Evolutionary conservation across 2,329 filamentous ascomycete genomes (phyloP), one percentile per base, ranked within the genome.

Genomic region (Ceratocystis cubensis): DNA sequence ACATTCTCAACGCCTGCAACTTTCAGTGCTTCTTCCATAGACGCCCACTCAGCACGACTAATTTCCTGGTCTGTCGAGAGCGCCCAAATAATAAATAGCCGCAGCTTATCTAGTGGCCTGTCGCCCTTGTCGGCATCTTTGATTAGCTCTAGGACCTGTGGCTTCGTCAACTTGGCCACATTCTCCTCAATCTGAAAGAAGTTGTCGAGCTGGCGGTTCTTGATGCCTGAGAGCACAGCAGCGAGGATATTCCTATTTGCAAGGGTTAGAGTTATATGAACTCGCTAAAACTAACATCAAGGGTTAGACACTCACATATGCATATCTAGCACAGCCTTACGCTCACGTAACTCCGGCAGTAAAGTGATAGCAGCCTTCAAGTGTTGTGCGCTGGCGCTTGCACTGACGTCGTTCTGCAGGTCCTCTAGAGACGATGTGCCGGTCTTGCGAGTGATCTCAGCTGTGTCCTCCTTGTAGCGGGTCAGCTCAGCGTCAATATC

Each of bases 21-120:
- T 68, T 85, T 85, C 20, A 99, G 81, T 2, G 91, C 88, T 75
- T 94, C 88, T 72, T 94, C 90, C 70, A 96, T 96, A 68, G 88
- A 85, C 70, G 88, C 85, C 80, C 96, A 88, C 70, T 99, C 94
- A 5, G 84, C 79, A 69, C 91, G 85, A 66, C 83, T 87, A 22
- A 96, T 82, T 69, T 97, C 92, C 71, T 91, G 88, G 74, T 97
- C 94, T 0, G 91, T 95, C 74, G 91, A 96, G 65, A 99, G 78
- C 77, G 89, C 94, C 94, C 94, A 99, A 72, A 99, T 96, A 70
- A 97, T 87, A 75, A 99, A 99, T 13, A 97, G 78, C 53, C 94
- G 85, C 33, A 99, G 83, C 77, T 97, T 97, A 75, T 99, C 94
- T 25, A 86, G 78, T 1, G 94, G 85, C 62, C 96, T 84, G 57